Base-by-base conservation (phyloP, 1,284 basidiomycete genomes). In the Meira miltonrushii region DNA sequence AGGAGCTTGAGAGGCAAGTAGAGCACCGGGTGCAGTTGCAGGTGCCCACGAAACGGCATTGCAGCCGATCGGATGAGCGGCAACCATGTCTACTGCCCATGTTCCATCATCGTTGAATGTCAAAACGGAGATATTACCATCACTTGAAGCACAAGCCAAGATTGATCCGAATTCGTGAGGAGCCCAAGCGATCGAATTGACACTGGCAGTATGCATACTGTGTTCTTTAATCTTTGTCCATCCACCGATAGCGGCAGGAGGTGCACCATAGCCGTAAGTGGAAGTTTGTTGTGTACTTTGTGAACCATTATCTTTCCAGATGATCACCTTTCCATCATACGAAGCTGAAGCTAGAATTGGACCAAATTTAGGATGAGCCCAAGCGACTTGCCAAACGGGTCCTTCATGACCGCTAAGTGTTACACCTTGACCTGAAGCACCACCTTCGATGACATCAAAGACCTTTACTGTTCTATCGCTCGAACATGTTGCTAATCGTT, bases 201-300 rank as follows among this genome's bases (percentile, higher is more conserved):
- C 94, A 63, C 91, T 95, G 1, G 93, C 93, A 51, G 87, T 89
- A 79, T 98, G 94, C 54, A 96, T 81, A 2, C 88, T 88, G 78
- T 97, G 94, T 80, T 98, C 95, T 80, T 96, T 95, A 75, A 97
- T 90, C 80, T 90, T 92, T 57, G 88, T 84, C 94, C 94, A 98
- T n/a, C 72, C 69, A 10, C 68, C 64, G 0, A 67, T 63, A 2
- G 59, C 58, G 10, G 63, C 65, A 48, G 55, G 48, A 13, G 59
- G 57, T 17, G 61, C 61, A 2, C 64, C 66, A 37, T 70, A 70
- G 41, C 66, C 72, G 54, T 75, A 73, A 0, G 62, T 15, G 3
- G 25, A 72, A 48, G 80, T 84, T 40, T 83, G 83, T 17, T 71
- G 75, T 15, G 81, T 78, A 33, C 82, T 79, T 15, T 84, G 84